Evolutionary conservation across 108 stramenopile genomes (phyloP).

Genomic region (Fistulifera pelliculosa): DNA sequence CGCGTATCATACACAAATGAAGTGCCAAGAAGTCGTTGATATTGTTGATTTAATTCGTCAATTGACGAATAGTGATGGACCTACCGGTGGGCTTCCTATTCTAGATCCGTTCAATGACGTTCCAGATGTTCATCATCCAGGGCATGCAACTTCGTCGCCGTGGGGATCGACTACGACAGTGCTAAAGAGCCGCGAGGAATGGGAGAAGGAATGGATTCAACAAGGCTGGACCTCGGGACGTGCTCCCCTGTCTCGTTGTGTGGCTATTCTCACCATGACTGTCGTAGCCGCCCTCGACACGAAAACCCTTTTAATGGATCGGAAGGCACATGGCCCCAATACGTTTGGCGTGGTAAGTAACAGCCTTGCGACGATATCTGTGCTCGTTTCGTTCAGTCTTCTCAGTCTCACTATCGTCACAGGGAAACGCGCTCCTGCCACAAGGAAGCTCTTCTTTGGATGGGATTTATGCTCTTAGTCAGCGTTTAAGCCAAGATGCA

Average conservation of each 20-base stretch:
- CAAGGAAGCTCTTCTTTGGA: constrained; percentile 17
- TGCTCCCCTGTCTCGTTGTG: constrained; percentile 49
- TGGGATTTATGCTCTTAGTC: constrained; percentile 33
- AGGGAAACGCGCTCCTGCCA: constrained; percentile 56
- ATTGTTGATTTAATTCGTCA: constrained; percentile 61
- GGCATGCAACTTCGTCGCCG: constrained; percentile 11
- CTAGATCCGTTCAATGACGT: constrained; percentile 62
- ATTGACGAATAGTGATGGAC: constrained; percentile 35
- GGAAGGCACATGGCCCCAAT: constrained; percentile 44
- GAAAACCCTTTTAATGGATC: constrained; percentile 42
- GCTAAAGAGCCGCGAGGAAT: constrained; percentile 41
- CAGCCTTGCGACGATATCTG: no score
- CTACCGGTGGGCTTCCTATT: constrained; percentile 24
- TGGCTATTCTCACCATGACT: constrained; percentile 40
- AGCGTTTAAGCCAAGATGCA: constrained; percentile 27
- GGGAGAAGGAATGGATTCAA: constrained; percentile 58
- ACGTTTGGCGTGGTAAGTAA: constrained; percentile 34
- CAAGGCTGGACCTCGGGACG: constrained; percentile 38
- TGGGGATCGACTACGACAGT: constrained; percentile 9
- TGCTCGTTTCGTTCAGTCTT: no score
- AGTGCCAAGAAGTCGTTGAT: constrained; percentile 34
- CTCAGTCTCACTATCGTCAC: not conserved
- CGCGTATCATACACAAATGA: constrained; percentile 72
- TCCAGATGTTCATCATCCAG: constrained; percentile 37
- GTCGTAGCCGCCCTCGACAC: constrained; percentile 57